These are phyloP conservation scores for Suillus variegatus DNA, from an alignment of 768 basidiomycete species.

Conservation along the genomic window DNA sequence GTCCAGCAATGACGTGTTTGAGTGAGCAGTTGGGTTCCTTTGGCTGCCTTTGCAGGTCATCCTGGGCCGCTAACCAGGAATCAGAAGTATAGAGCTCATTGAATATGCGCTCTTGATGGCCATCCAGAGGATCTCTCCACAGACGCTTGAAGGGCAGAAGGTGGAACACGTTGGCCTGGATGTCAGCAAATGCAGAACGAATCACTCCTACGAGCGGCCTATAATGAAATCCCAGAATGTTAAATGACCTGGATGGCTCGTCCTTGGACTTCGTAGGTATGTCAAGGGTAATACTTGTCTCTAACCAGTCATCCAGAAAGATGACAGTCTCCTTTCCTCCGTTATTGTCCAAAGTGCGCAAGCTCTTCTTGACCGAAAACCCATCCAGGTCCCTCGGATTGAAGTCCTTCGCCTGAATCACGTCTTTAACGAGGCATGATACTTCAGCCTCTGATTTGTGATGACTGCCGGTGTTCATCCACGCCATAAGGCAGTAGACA, in stretches of 20 bases:
- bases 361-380: not conserved
- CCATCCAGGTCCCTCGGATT: slow-evolving; percentile 3
- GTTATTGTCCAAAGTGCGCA: not conserved
- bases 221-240: slow-evolving; percentile 15
- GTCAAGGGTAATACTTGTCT: not conserved
- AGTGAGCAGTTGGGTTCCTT: too few relatives aligned
- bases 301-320: not conserved
- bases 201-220: slow-evolving; percentile 18
- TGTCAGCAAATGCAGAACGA: slow-evolving; percentile 11
- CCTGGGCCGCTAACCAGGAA: too few relatives aligned
- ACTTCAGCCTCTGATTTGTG: slow-evolving; percentile 9
- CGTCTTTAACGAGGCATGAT: slow-evolving; percentile 1
- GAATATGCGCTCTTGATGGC: too few relatives aligned
- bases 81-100: too few relatives aligned
- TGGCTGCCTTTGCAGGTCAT: too few relatives aligned
- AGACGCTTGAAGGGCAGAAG: too few relatives aligned
- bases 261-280: not conserved
- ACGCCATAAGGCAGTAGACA: slow-evolving; percentile 8
- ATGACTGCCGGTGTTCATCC: slow-evolving; percentile 4
- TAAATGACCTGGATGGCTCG: slow-evolving; percentile 5
- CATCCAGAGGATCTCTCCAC: too few relatives aligned
- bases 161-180: not conserved
- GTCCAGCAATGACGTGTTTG: too few relatives aligned
- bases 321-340: not conserved
- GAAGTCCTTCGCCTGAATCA: slow-evolving; percentile 9